phyloP scores from a whole-genome alignment of 345 rosid species.

The Brassica napus region Da-Ae NC_063445.1:2729501-2730000 shows the following conservation, averaged over 20 bases:
- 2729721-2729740: neutral
- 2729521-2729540: too few species aligned
- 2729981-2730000: slow-evolving; percentile 43
- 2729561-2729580: too few species aligned
- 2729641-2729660: neutral
- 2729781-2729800: neutral
- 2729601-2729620: too few species aligned
- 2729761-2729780: neutral
- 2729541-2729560: too few species aligned
- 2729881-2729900: slow-evolving; percentile 16
- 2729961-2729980: slow-evolving; percentile 36
- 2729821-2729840: neutral
- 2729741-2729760: neutral
- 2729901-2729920: neutral
- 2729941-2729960: slow-evolving; percentile 37
- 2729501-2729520: too few species aligned
- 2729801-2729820: neutral
- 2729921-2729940: slow-evolving; percentile 24
- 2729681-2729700: neutral
- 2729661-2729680: neutral
- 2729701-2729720: neutral
- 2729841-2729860: neutral
- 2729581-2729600: too few species aligned
- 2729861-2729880: slow-evolving; percentile 23
- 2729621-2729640: too few species aligned